Evolutionary conservation across 495 filamentous ascomycete species (phyloP), one percentile per base, ranked within the genome.

Genomic region (Lepidopterella palustris): DNA sequence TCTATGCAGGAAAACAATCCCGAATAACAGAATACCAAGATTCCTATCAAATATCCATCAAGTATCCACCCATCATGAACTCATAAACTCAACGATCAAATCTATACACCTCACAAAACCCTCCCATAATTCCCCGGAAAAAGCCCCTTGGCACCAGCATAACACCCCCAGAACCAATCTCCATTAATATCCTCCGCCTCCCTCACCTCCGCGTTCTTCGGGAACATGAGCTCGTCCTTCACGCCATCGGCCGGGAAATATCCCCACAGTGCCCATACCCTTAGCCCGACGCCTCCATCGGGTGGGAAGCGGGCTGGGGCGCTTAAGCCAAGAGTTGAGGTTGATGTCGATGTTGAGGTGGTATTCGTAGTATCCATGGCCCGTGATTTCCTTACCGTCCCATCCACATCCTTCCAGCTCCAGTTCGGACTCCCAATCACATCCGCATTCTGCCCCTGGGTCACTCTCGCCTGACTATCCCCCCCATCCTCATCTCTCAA

Each of bases 131-230:
- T 74, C 21, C 84, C 82, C 3, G 90, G 90, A 71, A 95, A 92
- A 61, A 95, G 59, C 0, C 90, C 90, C 58, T 78, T 81, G 28
- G 70, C 73, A 18, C 88, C 89, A 69, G 87, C 85, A 78, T 95
- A 96, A 31, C 78, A 81, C 0, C 91, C 91, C 75, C 83, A 84
- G 56, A 77, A 88, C 90, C 90, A 96, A 71, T 95, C 89, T 39
- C 83, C 88, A 72, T 93, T 95, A 45, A 92, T 82, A 71, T 88
- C 85, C 72, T 88, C 83, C 31, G 83, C 83, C 76, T 96, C 91
- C 2, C 78, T 77, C 10, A 96, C 80, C 72, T 92, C 88, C 0
- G 90, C 89, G 4, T 86, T 84, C 57, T 82, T 85, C 2, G 91
- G 91, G 65, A 96, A 96, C 64, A 82, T 74, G 53, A 96, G 69